Evolutionary conservation across 1,284 basidiomycete genomes (phyloP).

Genomic region (Anthracocystis setariae): DNA sequence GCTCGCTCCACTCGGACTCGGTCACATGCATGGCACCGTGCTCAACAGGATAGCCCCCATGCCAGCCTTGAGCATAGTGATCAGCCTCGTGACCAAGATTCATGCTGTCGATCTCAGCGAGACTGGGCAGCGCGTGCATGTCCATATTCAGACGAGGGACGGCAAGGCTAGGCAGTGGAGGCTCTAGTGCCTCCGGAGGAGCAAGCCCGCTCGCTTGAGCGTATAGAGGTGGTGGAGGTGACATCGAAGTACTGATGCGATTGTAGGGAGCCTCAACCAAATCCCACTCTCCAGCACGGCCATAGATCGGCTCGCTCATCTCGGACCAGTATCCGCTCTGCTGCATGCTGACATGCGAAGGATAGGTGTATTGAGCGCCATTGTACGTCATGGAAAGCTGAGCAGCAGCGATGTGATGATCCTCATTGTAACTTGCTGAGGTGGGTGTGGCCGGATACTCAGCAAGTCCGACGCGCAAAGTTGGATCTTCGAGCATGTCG

Average conservation of each 20-base stretch:
- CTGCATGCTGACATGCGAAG: conserved; percentile 13
- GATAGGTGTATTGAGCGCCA: conserved; percentile 12
- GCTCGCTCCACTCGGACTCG: conserved; percentile 43
- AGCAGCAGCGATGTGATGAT: conserved; percentile 38
- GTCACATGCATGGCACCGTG: conserved; percentile 9
- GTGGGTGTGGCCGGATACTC: conserved; percentile 20
- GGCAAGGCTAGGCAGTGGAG: conserved; percentile 3
- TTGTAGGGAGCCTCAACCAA: conserved; percentile 13
- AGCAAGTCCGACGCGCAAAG: conserved; percentile 28
- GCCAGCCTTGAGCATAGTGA: conserved; percentile 27
- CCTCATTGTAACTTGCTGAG: conserved; percentile 25
- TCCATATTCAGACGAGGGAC: conserved; percentile 9
- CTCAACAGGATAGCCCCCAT: conserved; percentile 9
- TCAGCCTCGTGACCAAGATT: conserved; percentile 8
- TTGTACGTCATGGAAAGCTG: conserved; percentile 34
- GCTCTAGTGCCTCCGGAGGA: conserved; percentile 1
- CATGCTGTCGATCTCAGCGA: conserved; percentile 14
- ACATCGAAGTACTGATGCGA: conserved; percentile 16
- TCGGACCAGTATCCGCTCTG: conserved; percentile 1
- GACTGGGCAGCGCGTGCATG: conserved; percentile 1
- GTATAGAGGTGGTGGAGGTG: conserved; percentile 27
- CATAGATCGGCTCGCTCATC: conserved; percentile 7
- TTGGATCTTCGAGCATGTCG: conserved; percentile 28
- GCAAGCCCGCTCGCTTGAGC: not conserved
- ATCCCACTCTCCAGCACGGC: conserved; percentile 6